Base-by-base conservation (phyloP, 495 filamentous ascomycete genomes). In the Clavariopsis aquatica region DNA sequence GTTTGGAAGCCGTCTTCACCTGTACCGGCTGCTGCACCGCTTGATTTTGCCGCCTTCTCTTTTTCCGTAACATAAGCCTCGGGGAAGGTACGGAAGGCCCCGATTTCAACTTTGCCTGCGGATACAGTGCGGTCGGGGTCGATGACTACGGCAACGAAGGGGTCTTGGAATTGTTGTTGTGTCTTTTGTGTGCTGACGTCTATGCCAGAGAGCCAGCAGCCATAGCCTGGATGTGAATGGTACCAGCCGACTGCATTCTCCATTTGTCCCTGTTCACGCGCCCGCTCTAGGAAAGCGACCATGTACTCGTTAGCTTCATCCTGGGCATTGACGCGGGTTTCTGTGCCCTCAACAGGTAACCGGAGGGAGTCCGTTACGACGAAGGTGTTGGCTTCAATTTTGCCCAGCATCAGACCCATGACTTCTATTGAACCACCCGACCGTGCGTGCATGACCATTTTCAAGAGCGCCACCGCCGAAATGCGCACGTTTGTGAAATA, bases 361-460 rank as follows among this genome's bases (percentile, higher is more conserved):
- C 92, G 86, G 76, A 96, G 94, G 17, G 92, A 90, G 73, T 99
- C 95, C 3, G 92, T 98, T 13, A 99, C 89, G 49, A 99, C 86
- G 71, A 99, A 88, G 3, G 91, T 90, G 58, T 87, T 82, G 53
- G 89, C 84, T 49, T 87, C 82, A 31, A 96, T 89, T 72, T 95
- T 94, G 41, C 95, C 95, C 77, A 96, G 91, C 95, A 99, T 98
- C 69, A 99, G 77, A 49, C 95, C 95, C 95, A 99, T 99, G 47
- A 99, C 83, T 76, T 99, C 95, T 60, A 98, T 82, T 1, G 86
- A 85, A 19, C 94, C 93, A 52, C 95, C 95, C 0, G 89, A 90
- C 22, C 95, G 89, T 1, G 95, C 95, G 75, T 99, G 95, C 91
- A 96, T 98, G 60, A 96, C 91, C 95, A 99, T 99, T 78, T 99